Conservation (phyloP, 1,139 yeast genomes). For the Hemisphaericaspora lyxosophila region DNA sequence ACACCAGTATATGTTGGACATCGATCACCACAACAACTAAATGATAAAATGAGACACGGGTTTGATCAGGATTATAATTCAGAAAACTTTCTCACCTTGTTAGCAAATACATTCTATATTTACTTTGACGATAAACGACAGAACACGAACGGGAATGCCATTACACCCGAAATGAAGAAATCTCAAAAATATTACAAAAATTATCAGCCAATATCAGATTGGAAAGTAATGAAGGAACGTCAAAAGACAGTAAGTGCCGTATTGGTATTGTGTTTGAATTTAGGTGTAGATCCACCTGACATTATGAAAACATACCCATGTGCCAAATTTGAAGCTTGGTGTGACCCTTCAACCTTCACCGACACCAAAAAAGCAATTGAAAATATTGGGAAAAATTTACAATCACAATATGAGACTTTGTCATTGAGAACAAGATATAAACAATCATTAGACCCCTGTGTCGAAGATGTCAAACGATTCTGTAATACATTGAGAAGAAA, state of each 20-base stretch:
- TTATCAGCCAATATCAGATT: conserved; percentile 76
- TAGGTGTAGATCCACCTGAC: conserved; percentile 98
- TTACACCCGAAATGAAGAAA: conserved; percentile 52
- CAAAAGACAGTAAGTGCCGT: conserved; percentile 97
- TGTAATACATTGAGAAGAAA: conserved; percentile 85
- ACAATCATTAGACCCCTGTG: conserved; percentile 90
- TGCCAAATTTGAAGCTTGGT: conserved; percentile 91
- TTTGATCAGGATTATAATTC: conserved; percentile 66
- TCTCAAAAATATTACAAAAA: conserved; percentile 44
- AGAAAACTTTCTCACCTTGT: conserved; percentile 63
- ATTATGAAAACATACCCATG: conserved; percentile 91
- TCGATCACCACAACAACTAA: conserved; percentile 42
- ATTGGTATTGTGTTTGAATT: conserved; percentile 79
- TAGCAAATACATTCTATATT: conserved; percentile 73
- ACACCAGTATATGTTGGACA: conserved; percentile 28
- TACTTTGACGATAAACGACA: conserved; percentile 90
- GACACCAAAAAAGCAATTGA: conserved; percentile 93
- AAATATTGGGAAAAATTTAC: conserved; percentile 84
- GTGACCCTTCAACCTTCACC: conserved; percentile 80
- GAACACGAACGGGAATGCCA: conserved; percentile 85
- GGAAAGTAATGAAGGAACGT: conserved; percentile 89
- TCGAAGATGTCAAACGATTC: conserved; percentile 90
- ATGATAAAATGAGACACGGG: conserved; percentile 72
- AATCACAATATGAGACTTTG: conserved; percentile 84
- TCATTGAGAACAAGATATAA: conserved; percentile 87